Conservation (phyloP, 768 basidiomycete species). For the Calocera viscosa region DNA sequence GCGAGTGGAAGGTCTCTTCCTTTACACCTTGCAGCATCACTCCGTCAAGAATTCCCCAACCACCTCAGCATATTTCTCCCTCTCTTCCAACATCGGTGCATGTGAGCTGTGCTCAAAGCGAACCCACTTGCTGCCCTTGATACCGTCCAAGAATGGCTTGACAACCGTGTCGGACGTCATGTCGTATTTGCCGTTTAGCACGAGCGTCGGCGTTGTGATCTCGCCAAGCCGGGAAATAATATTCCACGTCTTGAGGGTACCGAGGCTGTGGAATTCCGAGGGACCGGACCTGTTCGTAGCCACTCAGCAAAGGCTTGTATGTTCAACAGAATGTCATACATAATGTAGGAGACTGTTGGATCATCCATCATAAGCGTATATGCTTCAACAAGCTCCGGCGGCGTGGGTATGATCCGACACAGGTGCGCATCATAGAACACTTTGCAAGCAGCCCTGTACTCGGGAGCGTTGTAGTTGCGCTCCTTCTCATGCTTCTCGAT, state of each 20-base stretch:
- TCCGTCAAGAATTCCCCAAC: slow-evolving; percentile 11
- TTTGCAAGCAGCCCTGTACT: slow-evolving; percentile 6
- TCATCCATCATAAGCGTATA: slow-evolving; percentile 6
- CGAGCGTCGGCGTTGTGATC: slow-evolving; percentile 17
- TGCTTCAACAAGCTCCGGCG: background rate
- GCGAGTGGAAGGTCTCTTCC: too few species aligned
- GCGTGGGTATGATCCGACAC: slow-evolving; percentile 5
- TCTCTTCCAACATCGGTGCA: slow-evolving; percentile 18
- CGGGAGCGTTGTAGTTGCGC: background rate
- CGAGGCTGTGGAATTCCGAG: slow-evolving; percentile 12
- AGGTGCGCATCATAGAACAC: slow-evolving; percentile 10
- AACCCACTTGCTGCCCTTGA: slow-evolving; percentile 14
- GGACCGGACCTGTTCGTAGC: slow-evolving; percentile 12
- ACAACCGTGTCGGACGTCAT: slow-evolving; percentile 14
- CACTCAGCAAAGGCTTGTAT: background rate
- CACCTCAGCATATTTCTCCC: slow-evolving; percentile 14
- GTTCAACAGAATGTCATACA: slow-evolving; percentile 5
- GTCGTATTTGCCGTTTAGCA: slow-evolving; percentile 19
- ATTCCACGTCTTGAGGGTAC: slow-evolving; percentile 17
- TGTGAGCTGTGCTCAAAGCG: slow-evolving; percentile 17
- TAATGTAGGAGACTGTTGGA: slow-evolving; percentile 7
- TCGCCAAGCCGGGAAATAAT: slow-evolving; percentile 14
- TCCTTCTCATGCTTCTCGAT: slow-evolving; percentile 9
- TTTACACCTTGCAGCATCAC: too few species aligned
- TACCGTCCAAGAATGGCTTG: slow-evolving; percentile 16